These are phyloP conservation scores for Elaeagnus macrophylla DNA, from an alignment of 306 rosid genomes.

Conservation along the genomic window DNA sequence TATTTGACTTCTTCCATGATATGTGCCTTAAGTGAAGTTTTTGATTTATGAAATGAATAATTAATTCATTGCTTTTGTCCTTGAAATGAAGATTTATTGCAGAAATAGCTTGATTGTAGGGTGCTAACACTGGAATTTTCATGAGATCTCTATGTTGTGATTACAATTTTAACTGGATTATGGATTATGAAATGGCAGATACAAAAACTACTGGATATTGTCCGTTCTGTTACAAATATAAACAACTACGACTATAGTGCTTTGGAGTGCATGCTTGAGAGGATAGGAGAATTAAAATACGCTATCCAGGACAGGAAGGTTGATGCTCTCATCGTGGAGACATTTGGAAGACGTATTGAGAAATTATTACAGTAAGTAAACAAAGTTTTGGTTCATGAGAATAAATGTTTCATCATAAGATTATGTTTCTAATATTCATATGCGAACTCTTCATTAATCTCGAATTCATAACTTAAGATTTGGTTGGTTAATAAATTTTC, in stretches of 20 bases:
- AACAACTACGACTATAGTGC: constrained; percentile 63
- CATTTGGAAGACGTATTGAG: constrained; percentile 95
- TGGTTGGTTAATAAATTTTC: not conserved
- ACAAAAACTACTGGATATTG: constrained; percentile 64
- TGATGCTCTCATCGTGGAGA: constrained; percentile 85
- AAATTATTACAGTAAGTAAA: constrained; percentile 80
- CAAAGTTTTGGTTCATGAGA: no score
- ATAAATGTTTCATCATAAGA: no score
- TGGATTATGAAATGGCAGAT: constrained; percentile 47
- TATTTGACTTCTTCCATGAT: not conserved
- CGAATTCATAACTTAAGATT: constrained; percentile 10
- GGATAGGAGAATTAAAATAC: constrained; percentile 70
- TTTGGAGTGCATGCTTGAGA: constrained; percentile 71
- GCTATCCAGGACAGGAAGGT: constrained; percentile 91
- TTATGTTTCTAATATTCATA: no score
- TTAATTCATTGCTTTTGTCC: not conserved
- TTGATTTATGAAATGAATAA: no score
- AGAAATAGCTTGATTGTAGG: not conserved
- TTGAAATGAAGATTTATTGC: not conserved
- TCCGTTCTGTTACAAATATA: constrained; percentile 71
- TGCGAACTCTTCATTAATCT: no score
- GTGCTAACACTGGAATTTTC: not conserved
- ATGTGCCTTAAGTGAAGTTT: not conserved
- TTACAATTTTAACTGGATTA: constrained; percentile 17
- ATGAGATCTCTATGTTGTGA: constrained; percentile 3